Evolutionary conservation across 1,284 basidiomycete species (phyloP), one percentile per base, ranked within the genome.

Genomic region (Puccinia triticina): DNA sequence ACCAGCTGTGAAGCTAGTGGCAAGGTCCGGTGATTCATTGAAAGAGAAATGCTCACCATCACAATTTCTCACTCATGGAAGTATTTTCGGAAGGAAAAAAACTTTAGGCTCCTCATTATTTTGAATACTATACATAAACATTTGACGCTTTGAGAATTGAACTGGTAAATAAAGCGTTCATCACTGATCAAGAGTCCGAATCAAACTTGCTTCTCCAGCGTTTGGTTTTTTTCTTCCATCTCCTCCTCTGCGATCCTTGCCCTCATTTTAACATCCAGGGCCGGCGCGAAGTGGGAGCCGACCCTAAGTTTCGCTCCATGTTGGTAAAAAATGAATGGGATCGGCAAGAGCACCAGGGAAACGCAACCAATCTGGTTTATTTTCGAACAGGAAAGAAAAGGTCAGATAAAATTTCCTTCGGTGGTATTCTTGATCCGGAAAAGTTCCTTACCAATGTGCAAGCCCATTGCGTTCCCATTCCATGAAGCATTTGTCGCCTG

Each of bases 391-490:
- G 55, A 1, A 81, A 34, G 26, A 40, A 55, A 40, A n/a, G 46
- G 53, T 18, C 21, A 32, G 34, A 87, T 91, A 90, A 1, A 91
- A 91, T 55, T 88, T 89, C 0, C 91, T 91, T 1, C 53, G 43
- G 43, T 14, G 43, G 7, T 46, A 46, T 46, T 23, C n/a, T 57
- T 29, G 8, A 61, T 46, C 43, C 14, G 14, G n/a, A 61, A 32
- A 32, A 32, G 8, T 7, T 61, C 14, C 40, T 1, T 50, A 78
- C 77, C 57, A 92, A 86, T 3, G 90, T 90, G 64, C 88, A 88
- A 7, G 90, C 90, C 90, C 91, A 91, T 84, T 90, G 89, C 64
- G 90, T 88, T 26, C 89, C 89, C 75, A 92, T 84, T 75, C 72
- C 67, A 3, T 66, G 10, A 77, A 83, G 83, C 75, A 55, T 46